Conservation (phyloP, 192 early-diverging fungal genomes). For the Coemansia sp. region DNA sequence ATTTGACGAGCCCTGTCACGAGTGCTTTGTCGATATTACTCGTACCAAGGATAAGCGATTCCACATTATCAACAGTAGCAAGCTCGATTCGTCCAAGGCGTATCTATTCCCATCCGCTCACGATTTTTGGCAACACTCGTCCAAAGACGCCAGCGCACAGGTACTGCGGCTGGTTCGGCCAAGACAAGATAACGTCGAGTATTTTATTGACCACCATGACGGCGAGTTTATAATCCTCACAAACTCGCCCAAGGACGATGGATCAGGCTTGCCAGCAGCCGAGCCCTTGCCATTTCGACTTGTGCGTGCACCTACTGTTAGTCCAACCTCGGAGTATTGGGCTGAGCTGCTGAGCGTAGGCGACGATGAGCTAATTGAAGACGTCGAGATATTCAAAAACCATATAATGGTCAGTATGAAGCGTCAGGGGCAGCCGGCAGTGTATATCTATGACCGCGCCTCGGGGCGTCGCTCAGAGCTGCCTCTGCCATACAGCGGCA, state of each 20-base stretch:
- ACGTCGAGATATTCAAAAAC: conserved; percentile 71
- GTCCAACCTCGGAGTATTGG: conserved; percentile 58
- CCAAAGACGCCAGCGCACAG: background rate
- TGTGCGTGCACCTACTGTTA: conserved; percentile 51
- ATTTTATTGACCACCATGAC: conserved; percentile 77
- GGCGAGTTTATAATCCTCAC: conserved; percentile 53
- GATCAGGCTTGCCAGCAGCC: conserved; percentile 29
- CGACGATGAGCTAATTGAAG: conserved; percentile 70
- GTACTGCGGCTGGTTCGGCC: conserved; percentile 57
- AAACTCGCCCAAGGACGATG: conserved; percentile 32
- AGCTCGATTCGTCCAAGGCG: conserved; percentile 71
- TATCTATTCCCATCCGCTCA: conserved; percentile 53
- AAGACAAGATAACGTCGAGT: conserved; percentile 64
- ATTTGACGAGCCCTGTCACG: conserved; percentile 65
- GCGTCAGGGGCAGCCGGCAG: conserved; percentile 41
- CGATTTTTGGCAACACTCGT: conserved; percentile 20
- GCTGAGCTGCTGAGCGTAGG: conserved; percentile 61
- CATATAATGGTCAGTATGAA: conserved; percentile 45
- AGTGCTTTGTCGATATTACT: conserved; percentile 77
- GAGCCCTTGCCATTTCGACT: conserved; percentile 63
- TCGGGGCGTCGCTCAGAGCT: conserved; percentile 20
- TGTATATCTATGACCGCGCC: conserved; percentile 31
- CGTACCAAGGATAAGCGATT: conserved; percentile 72
- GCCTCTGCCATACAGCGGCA: conserved; percentile 29
- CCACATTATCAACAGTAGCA: conserved; percentile 71